Conservation (phyloP, 352 stramenopile genomes). For the Globisporangium spiculum region DNA sequence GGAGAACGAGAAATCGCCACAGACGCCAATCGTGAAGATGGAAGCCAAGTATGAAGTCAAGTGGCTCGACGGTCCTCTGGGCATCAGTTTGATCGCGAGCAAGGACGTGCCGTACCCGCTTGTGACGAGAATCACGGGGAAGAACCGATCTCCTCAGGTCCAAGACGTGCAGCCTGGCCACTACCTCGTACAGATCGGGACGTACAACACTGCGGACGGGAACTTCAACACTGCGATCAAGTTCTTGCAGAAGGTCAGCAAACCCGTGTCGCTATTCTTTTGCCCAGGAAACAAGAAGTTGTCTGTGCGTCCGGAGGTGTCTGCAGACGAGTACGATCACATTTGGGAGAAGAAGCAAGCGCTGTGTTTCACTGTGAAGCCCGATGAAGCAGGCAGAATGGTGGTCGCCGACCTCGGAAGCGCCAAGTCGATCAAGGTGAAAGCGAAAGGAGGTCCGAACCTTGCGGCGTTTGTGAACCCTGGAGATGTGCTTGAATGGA, state of each 20-base stretch:
- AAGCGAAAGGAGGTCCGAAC: slow-evolving; percentile 61
- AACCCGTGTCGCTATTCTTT: slow-evolving; percentile 83
- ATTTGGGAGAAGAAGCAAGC: slow-evolving; percentile 89
- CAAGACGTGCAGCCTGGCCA: slow-evolving; percentile 85
- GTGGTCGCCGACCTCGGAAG: slow-evolving; percentile 78
- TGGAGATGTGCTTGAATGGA: slow-evolving; percentile 72
- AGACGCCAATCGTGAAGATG: slow-evolving; percentile 66
- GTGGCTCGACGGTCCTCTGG: slow-evolving; percentile 81
- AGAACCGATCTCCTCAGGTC: slow-evolving; percentile 85
- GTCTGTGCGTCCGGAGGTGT: slow-evolving; percentile 62
- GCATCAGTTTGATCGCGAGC: slow-evolving; percentile 86
- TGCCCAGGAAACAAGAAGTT: slow-evolving; percentile 80
- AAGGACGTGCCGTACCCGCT: slow-evolving; percentile 85
- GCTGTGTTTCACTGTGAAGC: slow-evolving; percentile 77
- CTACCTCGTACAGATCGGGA: slow-evolving; percentile 85
- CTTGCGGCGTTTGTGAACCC: slow-evolving; percentile 52
- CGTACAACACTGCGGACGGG: slow-evolving; percentile 77
- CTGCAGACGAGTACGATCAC: slow-evolving; percentile 80
- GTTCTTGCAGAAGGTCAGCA: slow-evolving; percentile 85
- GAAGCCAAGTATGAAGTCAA: slow-evolving; percentile 87
- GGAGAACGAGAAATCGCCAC: slow-evolving; percentile 70
- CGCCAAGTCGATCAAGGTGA: slow-evolving; percentile 86
- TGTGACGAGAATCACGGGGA: slow-evolving; percentile 85
- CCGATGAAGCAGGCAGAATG: slow-evolving; percentile 61
- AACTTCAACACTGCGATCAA: slow-evolving; percentile 91